Evolutionary conservation across 352 stramenopile species (phyloP).

Genomic region (Phytophthora meadii): DNA sequence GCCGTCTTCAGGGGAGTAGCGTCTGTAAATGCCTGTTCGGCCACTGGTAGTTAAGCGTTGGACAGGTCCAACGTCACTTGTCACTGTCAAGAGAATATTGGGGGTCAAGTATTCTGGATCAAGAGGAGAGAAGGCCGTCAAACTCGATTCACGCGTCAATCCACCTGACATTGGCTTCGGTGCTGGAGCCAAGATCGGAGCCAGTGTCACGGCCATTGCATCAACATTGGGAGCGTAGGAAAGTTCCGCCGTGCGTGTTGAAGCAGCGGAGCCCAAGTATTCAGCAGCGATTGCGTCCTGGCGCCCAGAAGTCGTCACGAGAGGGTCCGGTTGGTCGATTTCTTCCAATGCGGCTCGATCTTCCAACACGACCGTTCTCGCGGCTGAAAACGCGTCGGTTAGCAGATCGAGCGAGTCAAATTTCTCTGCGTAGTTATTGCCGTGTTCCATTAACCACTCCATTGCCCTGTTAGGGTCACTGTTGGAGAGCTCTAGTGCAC

Average conservation of each 20-base stretch:
- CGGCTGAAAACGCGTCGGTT: conserved; percentile 54
- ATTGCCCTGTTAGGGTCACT: conserved; percentile 86
- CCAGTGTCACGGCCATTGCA: conserved; percentile 81
- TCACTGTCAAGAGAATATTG: conserved; percentile 84
- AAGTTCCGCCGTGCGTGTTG: conserved; percentile 13
- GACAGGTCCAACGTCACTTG: conserved; percentile 69
- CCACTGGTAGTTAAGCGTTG: conserved; percentile 70
- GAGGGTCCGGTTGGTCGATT: conserved; percentile 72
- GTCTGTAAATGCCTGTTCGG: conserved; percentile 73
- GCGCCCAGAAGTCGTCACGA: conserved; percentile 46
- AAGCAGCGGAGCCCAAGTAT: conserved; percentile 30
- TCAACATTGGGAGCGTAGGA: conserved; percentile 52
- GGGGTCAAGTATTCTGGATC: conserved; percentile 76
- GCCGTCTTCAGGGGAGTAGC: conserved; percentile 60
- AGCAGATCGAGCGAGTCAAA: conserved; percentile 56
- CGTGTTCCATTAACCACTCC: conserved; percentile 91
- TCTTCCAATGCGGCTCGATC: conserved; percentile 80
- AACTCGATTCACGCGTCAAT: conserved; percentile 25
- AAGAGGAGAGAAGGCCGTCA: conserved; percentile 64
- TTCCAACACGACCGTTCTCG: conserved; percentile 53
- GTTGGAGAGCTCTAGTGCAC: conserved; percentile 79
- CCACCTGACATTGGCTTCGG: conserved; percentile 34
- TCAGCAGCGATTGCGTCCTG: conserved; percentile 22
- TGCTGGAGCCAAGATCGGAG: conserved; percentile 71
- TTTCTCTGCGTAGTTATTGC: conserved; percentile 62